Evolutionary conservation across 345 rosid genomes (phyloP).

Genomic region (Brassica cretica): DNA sequence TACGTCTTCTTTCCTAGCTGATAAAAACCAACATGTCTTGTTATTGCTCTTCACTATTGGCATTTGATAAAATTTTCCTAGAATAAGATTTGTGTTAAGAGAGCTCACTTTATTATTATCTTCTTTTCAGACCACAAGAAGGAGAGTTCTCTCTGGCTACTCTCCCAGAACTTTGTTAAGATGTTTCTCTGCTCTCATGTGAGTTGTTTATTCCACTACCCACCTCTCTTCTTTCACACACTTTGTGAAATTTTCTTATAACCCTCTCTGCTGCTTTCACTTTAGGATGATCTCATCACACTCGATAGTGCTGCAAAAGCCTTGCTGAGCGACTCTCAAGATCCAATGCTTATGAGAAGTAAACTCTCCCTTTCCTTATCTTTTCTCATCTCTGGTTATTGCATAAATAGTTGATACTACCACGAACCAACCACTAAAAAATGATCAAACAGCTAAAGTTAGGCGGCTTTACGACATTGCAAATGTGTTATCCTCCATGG

Average conservation of each 20-base stretch:
- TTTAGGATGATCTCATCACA: slow-evolving; percentile 62
- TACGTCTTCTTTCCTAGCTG: slow-evolving; percentile 16
- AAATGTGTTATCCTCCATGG: slow-evolving; percentile 75
- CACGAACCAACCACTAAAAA: slow-evolving; percentile 7
- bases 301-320: slow-evolving; percentile 70
- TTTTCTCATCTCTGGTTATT: slow-evolving; percentile 12
- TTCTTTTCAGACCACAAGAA: slow-evolving; percentile 51
- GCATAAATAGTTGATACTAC: neutral
- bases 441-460: slow-evolving; percentile 65
- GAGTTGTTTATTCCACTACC: slow-evolving; percentile 32
- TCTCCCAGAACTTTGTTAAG: slow-evolving; percentile 77
- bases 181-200: slow-evolving; percentile 80
- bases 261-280: slow-evolving; percentile 6
- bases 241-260: neutral
- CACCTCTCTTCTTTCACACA: slow-evolving; percentile 6
- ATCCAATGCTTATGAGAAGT: slow-evolving; percentile 74
- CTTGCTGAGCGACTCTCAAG: slow-evolving; percentile 61
- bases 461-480: slow-evolving; percentile 87
- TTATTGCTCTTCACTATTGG: slow-evolving; percentile 4
- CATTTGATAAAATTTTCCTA: neutral
- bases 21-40: neutral
- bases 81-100: neutral
- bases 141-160: slow-evolving; percentile 75
- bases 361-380: slow-evolving; percentile 15
- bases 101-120: slow-evolving; percentile 4